A percentile compares a stretch with the other conserved stretches of the same genome.
Evolutionary conservation across 495 filamentous ascomycete genomes (phyloP).

Genomic region (Monascus purpureus): DNA sequence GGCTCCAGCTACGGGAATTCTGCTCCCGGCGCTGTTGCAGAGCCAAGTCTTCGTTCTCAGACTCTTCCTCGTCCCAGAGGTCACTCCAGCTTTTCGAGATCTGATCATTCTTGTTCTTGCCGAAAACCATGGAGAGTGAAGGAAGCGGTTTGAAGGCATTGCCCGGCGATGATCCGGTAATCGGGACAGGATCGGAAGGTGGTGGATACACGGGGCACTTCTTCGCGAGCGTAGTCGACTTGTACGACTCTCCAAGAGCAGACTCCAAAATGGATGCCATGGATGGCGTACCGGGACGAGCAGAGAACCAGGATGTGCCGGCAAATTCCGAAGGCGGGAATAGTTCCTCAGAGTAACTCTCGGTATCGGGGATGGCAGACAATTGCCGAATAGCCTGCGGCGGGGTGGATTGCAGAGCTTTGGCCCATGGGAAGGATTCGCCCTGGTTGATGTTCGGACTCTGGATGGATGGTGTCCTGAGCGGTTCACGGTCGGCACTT

Average conservation of each 20-base stretch:
- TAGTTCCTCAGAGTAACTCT: slow-evolving; percentile 74
- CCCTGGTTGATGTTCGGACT: slow-evolving; percentile 68
- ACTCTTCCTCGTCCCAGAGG: slow-evolving; percentile 84
- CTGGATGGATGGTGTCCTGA: slow-evolving; percentile 89
- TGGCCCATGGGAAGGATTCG: slow-evolving; percentile 89
- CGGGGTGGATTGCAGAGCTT: slow-evolving; percentile 68
- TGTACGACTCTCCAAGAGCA: slow-evolving; percentile 52
- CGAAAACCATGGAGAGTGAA: slow-evolving; percentile 64
- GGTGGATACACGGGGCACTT: slow-evolving; percentile 18
- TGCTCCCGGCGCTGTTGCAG: slow-evolving; percentile 52
- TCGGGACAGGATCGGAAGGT: slow-evolving; percentile 39
- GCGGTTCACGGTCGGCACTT: slow-evolving; percentile 83
- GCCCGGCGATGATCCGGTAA: slow-evolving; percentile 68
- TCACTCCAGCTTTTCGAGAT: slow-evolving; percentile 97
- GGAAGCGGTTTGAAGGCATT: slow-evolving; percentile 48
- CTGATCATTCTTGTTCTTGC: slow-evolving; percentile 49
- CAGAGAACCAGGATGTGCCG: slow-evolving; percentile 58
- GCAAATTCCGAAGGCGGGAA: slow-evolving; percentile 67
- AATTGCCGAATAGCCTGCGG: slow-evolving; percentile 68
- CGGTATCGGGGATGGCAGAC: slow-evolving; percentile 67
- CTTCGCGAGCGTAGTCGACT: slow-evolving; percentile 41
- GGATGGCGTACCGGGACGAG: slow-evolving; percentile 57
- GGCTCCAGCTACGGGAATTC: slow-evolving; percentile 71
- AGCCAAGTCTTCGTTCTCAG: slow-evolving; percentile 41
- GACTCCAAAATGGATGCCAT: slow-evolving; percentile 69